phyloP scores from a whole-genome alignment of 2,329 filamentous ascomycete genomes.

The Fusarium drepaniforme region DNA sequence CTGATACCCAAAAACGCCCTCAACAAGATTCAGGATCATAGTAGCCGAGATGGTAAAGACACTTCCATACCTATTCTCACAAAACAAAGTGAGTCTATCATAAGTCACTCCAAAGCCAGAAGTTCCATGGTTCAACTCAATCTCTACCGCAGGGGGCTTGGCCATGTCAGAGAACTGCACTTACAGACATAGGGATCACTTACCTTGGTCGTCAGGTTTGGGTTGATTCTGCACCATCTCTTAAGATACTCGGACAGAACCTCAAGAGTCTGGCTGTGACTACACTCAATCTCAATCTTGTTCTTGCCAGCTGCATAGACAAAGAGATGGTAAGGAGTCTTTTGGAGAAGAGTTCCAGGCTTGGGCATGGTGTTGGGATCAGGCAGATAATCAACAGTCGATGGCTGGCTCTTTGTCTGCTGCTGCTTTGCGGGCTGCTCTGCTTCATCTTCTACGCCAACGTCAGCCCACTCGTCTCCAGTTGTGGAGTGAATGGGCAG shows the following conservation, averaged over 20 bases:
- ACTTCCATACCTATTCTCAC: constrained; percentile 48
- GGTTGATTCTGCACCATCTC: constrained; percentile 60
- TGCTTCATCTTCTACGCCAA: constrained; percentile 47
- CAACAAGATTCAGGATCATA: constrained; percentile 59
- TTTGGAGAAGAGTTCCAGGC: constrained; percentile 61
- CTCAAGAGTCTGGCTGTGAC: constrained; percentile 60
- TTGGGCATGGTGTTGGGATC: constrained; percentile 55
- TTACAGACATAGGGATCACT: constrained; percentile 7
- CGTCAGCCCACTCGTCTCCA: constrained; percentile 60
- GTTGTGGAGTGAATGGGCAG: constrained; percentile 38
- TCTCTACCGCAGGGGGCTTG: constrained; percentile 57
- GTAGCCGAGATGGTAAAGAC: constrained; percentile 54
- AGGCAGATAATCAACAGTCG: constrained; percentile 52
- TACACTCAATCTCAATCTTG: constrained; percentile 58
- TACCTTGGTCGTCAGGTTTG: constrained; percentile 51
- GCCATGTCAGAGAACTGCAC: background rate
- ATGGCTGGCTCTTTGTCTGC: background rate
- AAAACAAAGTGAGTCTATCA: constrained; percentile 56
- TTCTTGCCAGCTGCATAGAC: constrained; percentile 47
- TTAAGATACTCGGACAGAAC: constrained; percentile 60
- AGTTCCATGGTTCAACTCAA: constrained; percentile 57
- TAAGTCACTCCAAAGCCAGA: constrained; percentile 59
- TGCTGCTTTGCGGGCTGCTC: constrained; percentile 11
- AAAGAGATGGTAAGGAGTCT: constrained; percentile 61
- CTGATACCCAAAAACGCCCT: constrained; percentile 60